Base-by-base conservation (phyloP, 1,139 yeast species). In the Candida neerlandica region DNA sequence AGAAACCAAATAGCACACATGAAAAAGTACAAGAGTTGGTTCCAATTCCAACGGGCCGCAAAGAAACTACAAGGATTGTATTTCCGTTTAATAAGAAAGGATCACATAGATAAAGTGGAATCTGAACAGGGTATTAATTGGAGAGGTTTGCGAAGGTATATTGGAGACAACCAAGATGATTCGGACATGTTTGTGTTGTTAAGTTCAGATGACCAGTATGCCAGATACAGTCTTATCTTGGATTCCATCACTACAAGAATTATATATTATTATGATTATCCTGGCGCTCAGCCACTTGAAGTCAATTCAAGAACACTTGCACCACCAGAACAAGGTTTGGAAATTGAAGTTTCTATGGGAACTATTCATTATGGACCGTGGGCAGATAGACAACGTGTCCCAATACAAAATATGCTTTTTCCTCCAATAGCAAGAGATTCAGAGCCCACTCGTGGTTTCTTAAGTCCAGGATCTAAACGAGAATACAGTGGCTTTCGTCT, bases 341-440 rank as follows among this genome's bases (percentile, higher is more conserved):
- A 86, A 50, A 50, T 91, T 15, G 75, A 73, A 16, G 59, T 90
- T 4, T 76, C 80, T 1, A 78, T 80, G 53, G 85, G 92, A 0
- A 85, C 89, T 0, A 71, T 90, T 1, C 86, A 86, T 57, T 92
- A 89, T 61, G 99, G 99, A 0, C 96, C 99, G 0, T 92, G 98
- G 97, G 88, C 97, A 0, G 96, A 92, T 53, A 81, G 92, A 42
- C 96, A 94, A 64, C 65, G 96, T 19, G 76, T 77, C 1, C 81
- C 85, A 0, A 61, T 92, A 9, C 94, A 86, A 53, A 69, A 74
- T 9, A 71, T 85, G 70, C 71, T 94, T 38, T 82, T 86, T 53
- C 99, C 99, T 0, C 65, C 80, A 0, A 65, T 84, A 6, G 82
- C 88, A 30, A 70, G 85, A 44, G 89, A 89, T 58, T 67, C 84